Percentiles rank a stretch among this genome's conserved stretches.
These are phyloP conservation scores for Globisporangium camurandrum DNA, from an alignment of 352 stramenopile genomes.

Conservation along the genomic window DNA sequence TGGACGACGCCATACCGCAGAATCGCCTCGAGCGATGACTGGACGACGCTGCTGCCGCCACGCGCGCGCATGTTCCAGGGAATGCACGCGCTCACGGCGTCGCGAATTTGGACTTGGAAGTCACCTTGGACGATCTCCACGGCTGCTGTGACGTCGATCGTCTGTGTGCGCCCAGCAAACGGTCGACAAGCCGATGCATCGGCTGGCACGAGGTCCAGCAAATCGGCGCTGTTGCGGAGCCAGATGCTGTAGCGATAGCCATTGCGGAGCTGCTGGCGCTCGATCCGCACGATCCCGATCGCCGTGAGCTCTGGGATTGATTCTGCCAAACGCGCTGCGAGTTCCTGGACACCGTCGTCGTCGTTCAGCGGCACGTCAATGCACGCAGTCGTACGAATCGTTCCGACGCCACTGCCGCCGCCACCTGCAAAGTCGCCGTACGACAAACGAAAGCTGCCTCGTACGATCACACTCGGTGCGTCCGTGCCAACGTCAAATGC, in stretches of 20 bases:
- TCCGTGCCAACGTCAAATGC: constrained; percentile 58
- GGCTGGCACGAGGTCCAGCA: constrained; percentile 42
- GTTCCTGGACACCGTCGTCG: constrained; percentile 34
- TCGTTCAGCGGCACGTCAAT: constrained; percentile 34
- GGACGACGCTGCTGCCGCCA: constrained; percentile 6
- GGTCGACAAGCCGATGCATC: constrained; percentile 24
- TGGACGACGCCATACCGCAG: constrained; percentile 28
- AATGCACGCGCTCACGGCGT: constrained; percentile 31
- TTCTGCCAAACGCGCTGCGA: constrained; percentile 24
- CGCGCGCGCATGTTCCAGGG: constrained; percentile 33
- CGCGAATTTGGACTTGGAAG: constrained; percentile 30
- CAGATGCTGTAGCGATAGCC: constrained; percentile 46
- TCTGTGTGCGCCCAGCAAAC: constrained; percentile 41
- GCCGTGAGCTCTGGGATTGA: constrained; percentile 39
- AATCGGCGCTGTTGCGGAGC: constrained; percentile 42
- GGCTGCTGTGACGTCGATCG: constrained; percentile 47
- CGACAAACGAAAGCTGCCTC: constrained; percentile 35
- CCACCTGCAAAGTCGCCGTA: constrained; percentile 57
- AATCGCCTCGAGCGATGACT: constrained; percentile 26
- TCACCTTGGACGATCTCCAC: constrained; percentile 36
- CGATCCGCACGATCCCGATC: constrained; percentile 37
- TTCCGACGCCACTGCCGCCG: constrained; percentile 11
- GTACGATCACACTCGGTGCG: constrained; percentile 31
- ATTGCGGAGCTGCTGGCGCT: constrained; percentile 17
- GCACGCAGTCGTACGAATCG: constrained; percentile 37